A percentile compares a stretch with the other conserved stretches of the same genome.
Conservation (phyloP, 768 basidiomycete species). For the Calocybe gangraenosa region DNA sequence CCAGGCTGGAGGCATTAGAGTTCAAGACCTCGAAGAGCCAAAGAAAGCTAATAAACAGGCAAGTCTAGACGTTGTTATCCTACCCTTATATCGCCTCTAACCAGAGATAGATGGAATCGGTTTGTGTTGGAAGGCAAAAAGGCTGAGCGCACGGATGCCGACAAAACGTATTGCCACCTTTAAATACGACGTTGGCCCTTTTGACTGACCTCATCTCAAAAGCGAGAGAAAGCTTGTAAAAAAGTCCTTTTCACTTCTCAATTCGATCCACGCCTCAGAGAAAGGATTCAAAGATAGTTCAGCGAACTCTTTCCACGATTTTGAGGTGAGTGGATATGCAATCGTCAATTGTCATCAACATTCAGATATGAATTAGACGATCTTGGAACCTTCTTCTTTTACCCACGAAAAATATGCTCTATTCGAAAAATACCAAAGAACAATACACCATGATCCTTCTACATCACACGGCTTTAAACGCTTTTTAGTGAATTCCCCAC, state of each 20-base stretch:
- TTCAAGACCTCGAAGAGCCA: constrained; percentile 75
- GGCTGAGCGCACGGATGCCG: constrained; percentile 24
- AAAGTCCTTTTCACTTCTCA: constrained; percentile 36
- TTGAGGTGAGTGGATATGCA: constrained; percentile 43
- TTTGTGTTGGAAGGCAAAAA: constrained; percentile 49
- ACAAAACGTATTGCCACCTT: constrained; percentile 10
- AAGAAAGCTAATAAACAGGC: constrained; percentile 73
- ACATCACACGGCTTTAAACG: constrained; percentile 50
- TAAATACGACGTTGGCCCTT: background rate
- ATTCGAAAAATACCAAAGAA: constrained; percentile 70
- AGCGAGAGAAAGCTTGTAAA: constrained; percentile 15
- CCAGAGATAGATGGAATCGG: constrained; percentile 60
- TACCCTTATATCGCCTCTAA: background rate
- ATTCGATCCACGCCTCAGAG: constrained; percentile 59
- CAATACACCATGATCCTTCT: constrained; percentile 72
- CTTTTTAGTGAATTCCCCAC: constrained; percentile 79
- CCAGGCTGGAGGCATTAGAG: constrained; percentile 58
- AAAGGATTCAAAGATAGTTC: constrained; percentile 24
- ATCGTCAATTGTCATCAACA: background rate
- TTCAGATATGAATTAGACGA: constrained; percentile 48
- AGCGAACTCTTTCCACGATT: constrained; percentile 41
- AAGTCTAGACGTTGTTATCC: constrained; percentile 8
- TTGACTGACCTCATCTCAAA: constrained; percentile 1
- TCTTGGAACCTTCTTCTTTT: constrained; percentile 71
- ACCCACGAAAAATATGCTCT: constrained; percentile 79